Evolutionary conservation across 306 rosid genomes (phyloP).

Genomic region (Cucumis cinereus): DNA sequence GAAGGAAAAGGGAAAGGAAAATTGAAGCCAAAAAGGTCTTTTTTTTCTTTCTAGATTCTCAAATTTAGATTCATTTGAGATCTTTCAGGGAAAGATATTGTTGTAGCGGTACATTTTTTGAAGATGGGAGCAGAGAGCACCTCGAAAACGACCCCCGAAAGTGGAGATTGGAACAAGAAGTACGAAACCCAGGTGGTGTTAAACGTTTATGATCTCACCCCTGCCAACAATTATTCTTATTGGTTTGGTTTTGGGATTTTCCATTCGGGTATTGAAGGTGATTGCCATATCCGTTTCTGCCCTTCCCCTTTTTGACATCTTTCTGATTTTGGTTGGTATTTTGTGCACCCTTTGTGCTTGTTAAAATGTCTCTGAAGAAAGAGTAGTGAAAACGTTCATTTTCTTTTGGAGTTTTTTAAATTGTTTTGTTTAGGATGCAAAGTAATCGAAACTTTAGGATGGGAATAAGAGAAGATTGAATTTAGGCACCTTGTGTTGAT

Average conservation of each 20-base stretch:
- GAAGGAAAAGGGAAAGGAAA: slow-evolving; percentile 2
- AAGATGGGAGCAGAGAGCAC: slow-evolving; percentile 48
- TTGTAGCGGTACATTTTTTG: neutral
- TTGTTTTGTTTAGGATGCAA: neutral
- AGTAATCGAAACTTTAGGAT: neutral
- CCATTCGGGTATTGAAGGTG: slow-evolving; percentile 96
- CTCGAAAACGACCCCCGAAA: slow-evolving; percentile 23
- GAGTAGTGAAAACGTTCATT: neutral
- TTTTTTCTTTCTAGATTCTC: neutral
- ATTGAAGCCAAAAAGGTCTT: neutral
- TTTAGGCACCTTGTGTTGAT: neutral
- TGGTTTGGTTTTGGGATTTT: slow-evolving; percentile 92
- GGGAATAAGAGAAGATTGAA: neutral
- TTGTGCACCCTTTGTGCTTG: neutral
- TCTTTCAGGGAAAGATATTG: neutral
- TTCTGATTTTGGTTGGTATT: neutral
- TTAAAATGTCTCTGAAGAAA: neutral
- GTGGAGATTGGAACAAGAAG: slow-evolving; percentile 15
- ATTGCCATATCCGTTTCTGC: neutral
- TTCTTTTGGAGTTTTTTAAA: neutral
- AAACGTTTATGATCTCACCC: slow-evolving; percentile 92
- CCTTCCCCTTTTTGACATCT: neutral
- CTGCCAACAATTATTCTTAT: slow-evolving; percentile 54
- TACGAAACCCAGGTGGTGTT: slow-evolving; percentile 30
- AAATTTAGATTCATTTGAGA: neutral